Evolutionary conservation across 148 eudicot genomes (phyloP).

Genomic region (Chenopodium album): DNA sequence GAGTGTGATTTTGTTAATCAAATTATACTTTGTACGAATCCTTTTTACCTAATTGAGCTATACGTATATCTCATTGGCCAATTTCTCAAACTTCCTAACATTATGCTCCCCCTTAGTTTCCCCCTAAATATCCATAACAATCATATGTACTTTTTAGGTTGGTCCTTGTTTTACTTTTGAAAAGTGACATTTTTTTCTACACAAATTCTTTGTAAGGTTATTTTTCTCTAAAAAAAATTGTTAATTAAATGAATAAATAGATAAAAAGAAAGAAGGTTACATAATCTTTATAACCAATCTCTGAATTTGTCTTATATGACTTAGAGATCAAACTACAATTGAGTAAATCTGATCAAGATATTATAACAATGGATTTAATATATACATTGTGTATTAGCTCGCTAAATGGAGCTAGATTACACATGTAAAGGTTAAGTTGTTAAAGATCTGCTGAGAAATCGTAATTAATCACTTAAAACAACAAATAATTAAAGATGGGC

Average conservation of each 20-base stretch:
- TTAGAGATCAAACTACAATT: neutral
- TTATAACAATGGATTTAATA: neutral
- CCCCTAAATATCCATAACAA: too few species aligned
- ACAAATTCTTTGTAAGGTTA: neutral
- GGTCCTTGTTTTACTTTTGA: too few species aligned
- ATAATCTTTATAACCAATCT: neutral
- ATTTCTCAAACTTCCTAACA: too few species aligned
- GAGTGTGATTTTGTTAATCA: neutral
- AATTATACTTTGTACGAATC: neutral
- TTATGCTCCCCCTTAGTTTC: too few species aligned
- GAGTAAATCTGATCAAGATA: too few species aligned
- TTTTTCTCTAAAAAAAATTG: neutral
- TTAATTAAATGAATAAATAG: too few species aligned
- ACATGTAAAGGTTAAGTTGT: too few species aligned
- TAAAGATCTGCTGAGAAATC: too few species aligned
- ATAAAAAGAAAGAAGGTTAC: too few species aligned
- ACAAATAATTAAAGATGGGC: too few species aligned
- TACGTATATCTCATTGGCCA: neutral
- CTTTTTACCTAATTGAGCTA: constrained; percentile 4
- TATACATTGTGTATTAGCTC: neutral
- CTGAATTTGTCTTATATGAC: neutral
- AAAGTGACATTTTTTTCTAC: neutral
- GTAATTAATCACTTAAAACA: too few species aligned
- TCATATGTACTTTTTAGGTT: too few species aligned
- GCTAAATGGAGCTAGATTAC: neutral